A percentile compares a stretch with the other conserved stretches of the same genome.
Evolutionary conservation across 495 filamentous ascomycete species (phyloP).

Genomic region (Aspergillus saccharolyticus): DNA sequence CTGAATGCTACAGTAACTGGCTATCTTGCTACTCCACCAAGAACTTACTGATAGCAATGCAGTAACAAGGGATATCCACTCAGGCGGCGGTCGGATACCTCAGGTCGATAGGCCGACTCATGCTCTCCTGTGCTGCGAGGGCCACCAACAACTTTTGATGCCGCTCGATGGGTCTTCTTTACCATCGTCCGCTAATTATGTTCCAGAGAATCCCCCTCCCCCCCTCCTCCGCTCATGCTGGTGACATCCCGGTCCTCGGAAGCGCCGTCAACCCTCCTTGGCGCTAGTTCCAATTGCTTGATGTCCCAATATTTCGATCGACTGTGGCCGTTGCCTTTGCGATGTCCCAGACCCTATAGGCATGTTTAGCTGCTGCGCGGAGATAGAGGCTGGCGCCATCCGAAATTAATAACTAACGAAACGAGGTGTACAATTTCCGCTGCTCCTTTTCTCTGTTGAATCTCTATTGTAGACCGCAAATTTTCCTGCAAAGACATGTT

Average conservation of each 20-base stretch:
- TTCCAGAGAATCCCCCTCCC: slow-evolving; percentile 9
- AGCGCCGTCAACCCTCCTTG: slow-evolving; percentile 19
- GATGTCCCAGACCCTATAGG: slow-evolving; percentile 12
- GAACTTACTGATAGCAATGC: not conserved
- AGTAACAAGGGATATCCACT: not conserved
- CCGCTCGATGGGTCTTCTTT: slow-evolving; percentile 22
- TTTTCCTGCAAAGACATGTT: not conserved
- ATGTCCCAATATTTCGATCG: slow-evolving; percentile 35
- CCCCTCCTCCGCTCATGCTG: slow-evolving; percentile 8
- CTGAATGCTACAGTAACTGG: not conserved
- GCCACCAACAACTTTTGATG: slow-evolving; percentile 19
- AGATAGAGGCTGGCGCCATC: slow-evolving; percentile 10
- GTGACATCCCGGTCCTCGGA: slow-evolving; percentile 13
- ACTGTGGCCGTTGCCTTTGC: slow-evolving; percentile 21
- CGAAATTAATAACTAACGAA: slow-evolving; percentile 1
- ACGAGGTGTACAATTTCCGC: not conserved
- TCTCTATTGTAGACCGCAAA: not conserved
- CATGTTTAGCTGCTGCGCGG: slow-evolving; percentile 5
- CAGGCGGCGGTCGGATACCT: slow-evolving; percentile 9
- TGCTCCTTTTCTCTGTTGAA: not conserved
- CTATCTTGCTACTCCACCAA: not conserved
- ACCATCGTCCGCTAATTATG: slow-evolving; percentile 36
- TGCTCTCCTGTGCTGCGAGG: slow-evolving; percentile 17
- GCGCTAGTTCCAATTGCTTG: slow-evolving; percentile 34
- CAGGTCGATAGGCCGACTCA: slow-evolving; percentile 20